These are phyloP conservation scores for Calophaca sinica DNA, from an alignment of 306 rosid species.

Conservation along the genomic window DNA sequence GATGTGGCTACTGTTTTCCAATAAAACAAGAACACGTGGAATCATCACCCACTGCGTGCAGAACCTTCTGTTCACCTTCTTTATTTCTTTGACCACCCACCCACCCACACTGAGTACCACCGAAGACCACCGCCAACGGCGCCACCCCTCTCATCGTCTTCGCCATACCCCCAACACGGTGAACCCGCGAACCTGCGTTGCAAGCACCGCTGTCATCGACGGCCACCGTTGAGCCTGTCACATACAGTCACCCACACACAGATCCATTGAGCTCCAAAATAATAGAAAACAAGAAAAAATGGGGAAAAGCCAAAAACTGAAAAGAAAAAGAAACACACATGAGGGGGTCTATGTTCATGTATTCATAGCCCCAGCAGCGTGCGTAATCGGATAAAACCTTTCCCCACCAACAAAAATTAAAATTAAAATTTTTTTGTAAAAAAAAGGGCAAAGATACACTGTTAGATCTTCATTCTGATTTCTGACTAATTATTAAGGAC, in stretches of 20 bases:
- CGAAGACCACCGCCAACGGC: too few relatives aligned
- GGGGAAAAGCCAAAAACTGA: slow-evolving; percentile 31
- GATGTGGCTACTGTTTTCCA: too few relatives aligned
- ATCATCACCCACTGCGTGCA: too few relatives aligned
- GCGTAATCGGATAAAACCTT: slow-evolving; percentile 45
- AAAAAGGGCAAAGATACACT: slow-evolving; percentile 13
- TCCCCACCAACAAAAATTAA: background rate
- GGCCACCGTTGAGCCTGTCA: slow-evolving; percentile 1
- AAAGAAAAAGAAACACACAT: slow-evolving; percentile 16
- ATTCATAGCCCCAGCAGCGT: slow-evolving; percentile 29
- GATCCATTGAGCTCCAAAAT: slow-evolving; percentile 7
- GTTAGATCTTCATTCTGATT: slow-evolving; percentile 47
- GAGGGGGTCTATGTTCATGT: slow-evolving; percentile 8
- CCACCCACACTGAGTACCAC: too few relatives aligned
- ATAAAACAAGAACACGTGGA: too few relatives aligned
- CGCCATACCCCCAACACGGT: too few relatives aligned
- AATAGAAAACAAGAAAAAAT: background rate
- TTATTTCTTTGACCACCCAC: too few relatives aligned
- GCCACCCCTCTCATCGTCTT: too few relatives aligned
- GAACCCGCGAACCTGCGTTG: too few relatives aligned
- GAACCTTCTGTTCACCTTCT: too few relatives aligned
- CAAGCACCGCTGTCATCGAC: too few relatives aligned
- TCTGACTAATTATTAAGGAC: slow-evolving; percentile 12
- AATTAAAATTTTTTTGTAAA: too few relatives aligned
- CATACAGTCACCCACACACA: slow-evolving; percentile 1